These are phyloP conservation scores for Pyrenophora tritici-repentis DNA, from an alignment of 2,329 filamentous ascomycete species.

Conservation along the genomic window DNA sequence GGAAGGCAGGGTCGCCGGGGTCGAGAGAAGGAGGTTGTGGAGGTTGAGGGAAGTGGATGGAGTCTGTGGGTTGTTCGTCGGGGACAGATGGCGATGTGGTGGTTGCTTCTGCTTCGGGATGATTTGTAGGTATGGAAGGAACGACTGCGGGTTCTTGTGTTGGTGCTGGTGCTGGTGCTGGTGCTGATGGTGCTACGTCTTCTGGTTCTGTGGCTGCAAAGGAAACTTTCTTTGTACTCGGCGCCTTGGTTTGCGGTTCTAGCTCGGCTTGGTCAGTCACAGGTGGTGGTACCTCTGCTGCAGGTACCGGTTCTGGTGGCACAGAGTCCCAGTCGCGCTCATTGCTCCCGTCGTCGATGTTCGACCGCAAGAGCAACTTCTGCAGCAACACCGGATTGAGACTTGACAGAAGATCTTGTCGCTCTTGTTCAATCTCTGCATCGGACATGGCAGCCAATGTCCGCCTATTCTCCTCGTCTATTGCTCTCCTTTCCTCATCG, in stretches of 20 bases:
- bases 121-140: neutral
- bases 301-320: constrained; percentile 1
- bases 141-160: constrained; percentile 3
- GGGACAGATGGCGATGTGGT: constrained; percentile 1
- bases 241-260: constrained; percentile 15
- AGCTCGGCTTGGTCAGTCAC: constrained; percentile 16
- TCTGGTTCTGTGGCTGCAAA: constrained; percentile 31
- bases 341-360: constrained; percentile 67
- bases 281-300: neutral
- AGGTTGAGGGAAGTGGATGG: constrained; percentile 65
- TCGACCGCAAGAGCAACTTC: constrained; percentile 74
- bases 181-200: constrained; percentile 7
- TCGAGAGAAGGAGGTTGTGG: constrained; percentile 73
- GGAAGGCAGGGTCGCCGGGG: constrained; percentile 80
- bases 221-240: constrained; percentile 42
- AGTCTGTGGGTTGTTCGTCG: constrained; percentile 60
- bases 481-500: constrained; percentile 68
- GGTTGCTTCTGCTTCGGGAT: neutral
- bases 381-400: constrained; percentile 78
- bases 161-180: constrained; percentile 3
- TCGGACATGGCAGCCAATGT: constrained; percentile 77
- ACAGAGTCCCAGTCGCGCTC: constrained; percentile 44
- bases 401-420: constrained; percentile 76
- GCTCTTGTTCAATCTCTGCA: constrained; percentile 79
- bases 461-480: constrained; percentile 81